Evolutionary conservation across 306 rosid species (phyloP).

Genomic region (Dalbergia oliveri): DNA sequence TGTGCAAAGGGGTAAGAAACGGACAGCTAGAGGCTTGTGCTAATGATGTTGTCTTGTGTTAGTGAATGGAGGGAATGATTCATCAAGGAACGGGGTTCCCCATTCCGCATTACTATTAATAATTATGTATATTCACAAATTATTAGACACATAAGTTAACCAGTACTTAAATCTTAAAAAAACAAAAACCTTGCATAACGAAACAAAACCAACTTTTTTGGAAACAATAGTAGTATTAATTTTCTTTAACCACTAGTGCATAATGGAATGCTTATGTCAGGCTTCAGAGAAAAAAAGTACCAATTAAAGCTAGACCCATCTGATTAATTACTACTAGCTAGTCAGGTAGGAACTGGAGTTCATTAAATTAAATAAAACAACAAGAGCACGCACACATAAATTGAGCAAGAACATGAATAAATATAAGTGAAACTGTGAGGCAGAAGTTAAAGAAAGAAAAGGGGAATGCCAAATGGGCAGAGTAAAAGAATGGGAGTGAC

Average conservation of each 20-base stretch:
- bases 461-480: background rate
- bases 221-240: background rate
- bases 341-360: slow-evolving; percentile 1
- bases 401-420: background rate
- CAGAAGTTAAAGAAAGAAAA: too few relatives aligned
- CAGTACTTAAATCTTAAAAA: background rate
- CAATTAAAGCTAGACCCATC: background rate
- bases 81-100: slow-evolving; percentile 70
- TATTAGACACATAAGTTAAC: slow-evolving; percentile 3
- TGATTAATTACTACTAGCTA: background rate
- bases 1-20: slow-evolving; percentile 56
- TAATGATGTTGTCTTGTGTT: slow-evolving; percentile 87
- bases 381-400: background rate
- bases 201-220: slow-evolving; percentile 49
- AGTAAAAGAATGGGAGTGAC: slow-evolving; percentile 45
- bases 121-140: slow-evolving; percentile 23
- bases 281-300: background rate
- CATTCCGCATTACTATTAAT: slow-evolving; percentile 39
- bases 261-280: slow-evolving; percentile 2
- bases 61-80: slow-evolving; percentile 85
- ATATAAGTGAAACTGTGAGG: too few relatives aligned
- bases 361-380: background rate
- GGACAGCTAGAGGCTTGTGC: slow-evolving; percentile 73
- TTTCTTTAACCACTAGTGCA: background rate
- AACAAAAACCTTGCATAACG: background rate